Percentiles rank a stretch among this genome's conserved stretches.
phyloP scores from a whole-genome alignment of 139 green algal genomes.

The Pseudopediastrum boryanum region DNA sequence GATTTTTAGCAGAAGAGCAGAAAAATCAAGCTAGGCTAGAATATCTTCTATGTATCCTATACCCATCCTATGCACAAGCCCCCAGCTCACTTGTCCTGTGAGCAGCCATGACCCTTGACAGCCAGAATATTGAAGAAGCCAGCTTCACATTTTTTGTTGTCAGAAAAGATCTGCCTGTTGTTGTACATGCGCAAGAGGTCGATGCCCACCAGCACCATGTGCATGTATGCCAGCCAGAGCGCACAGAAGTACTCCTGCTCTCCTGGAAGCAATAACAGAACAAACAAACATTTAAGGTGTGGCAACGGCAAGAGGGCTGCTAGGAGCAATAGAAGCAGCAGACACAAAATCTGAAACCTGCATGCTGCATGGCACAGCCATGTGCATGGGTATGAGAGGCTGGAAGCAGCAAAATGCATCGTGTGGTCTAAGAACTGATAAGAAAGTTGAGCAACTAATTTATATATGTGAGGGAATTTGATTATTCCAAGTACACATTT shows the following conservation, averaged over 20 bases:
- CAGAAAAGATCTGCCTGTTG: neutral
- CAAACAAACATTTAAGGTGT: neutral
- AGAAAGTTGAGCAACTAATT: too few relatives aligned
- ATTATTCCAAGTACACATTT: too few relatives aligned
- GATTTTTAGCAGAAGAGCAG: too few relatives aligned
- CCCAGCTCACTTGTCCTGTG: too few relatives aligned
- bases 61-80: too few relatives aligned
- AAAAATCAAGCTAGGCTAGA: too few relatives aligned
- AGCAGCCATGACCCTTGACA: too few relatives aligned
- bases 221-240: constrained; percentile 1
- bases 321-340: neutral
- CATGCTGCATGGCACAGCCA: neutral
- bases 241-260: neutral
- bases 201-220: constrained; percentile 12
- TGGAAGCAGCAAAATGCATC: neutral
- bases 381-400: neutral
- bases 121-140: constrained; percentile 2
- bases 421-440: too few relatives aligned
- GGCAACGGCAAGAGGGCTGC: neutral
- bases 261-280: too few relatives aligned
- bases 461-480: too few relatives aligned
- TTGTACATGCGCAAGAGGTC: constrained; percentile 8
- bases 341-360: neutral
- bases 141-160: neutral
- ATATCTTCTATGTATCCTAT: too few relatives aligned